Conservation (phyloP, 306 rosid species). For the Acmispon strigosus region DNA sequence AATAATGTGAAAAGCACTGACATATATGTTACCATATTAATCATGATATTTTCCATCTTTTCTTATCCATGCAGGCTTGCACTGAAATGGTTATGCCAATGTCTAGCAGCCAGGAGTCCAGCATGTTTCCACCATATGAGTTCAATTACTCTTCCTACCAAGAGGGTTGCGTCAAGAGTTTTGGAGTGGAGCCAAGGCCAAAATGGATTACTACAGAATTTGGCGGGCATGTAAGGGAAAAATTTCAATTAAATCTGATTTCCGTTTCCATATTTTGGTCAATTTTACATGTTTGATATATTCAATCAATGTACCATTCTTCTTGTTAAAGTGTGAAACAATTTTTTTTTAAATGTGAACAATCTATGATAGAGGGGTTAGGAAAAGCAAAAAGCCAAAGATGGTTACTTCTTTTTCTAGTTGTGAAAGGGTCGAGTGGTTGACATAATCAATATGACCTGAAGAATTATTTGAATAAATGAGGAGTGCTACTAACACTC, state of each 20-base stretch:
- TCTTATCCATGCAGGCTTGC: slow-evolving; percentile 51
- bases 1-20: not conserved
- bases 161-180: slow-evolving; percentile 45
- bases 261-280: slow-evolving; percentile 7
- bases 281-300: not conserved
- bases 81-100: slow-evolving; percentile 94
- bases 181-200: slow-evolving; percentile 60
- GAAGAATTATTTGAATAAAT: not conserved
- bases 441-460: not conserved
- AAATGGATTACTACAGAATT: slow-evolving; percentile 67
- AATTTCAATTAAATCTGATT: not conserved
- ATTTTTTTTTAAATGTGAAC: not conserved
- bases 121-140: slow-evolving; percentile 64
- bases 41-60: slow-evolving; percentile 4
- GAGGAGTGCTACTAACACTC: no score
- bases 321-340: not conserved
- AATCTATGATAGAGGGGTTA: not conserved
- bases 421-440: not conserved
- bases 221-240: slow-evolving; percentile 70
- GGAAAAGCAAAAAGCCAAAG: not conserved
- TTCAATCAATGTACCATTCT: not conserved
- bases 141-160: slow-evolving; percentile 43
- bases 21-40: slow-evolving; percentile 14
- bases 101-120: slow-evolving; percentile 48
- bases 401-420: not conserved